Base-by-base conservation (phyloP, 257 asterid genomes). In the Euphrasia confusa region DNA sequence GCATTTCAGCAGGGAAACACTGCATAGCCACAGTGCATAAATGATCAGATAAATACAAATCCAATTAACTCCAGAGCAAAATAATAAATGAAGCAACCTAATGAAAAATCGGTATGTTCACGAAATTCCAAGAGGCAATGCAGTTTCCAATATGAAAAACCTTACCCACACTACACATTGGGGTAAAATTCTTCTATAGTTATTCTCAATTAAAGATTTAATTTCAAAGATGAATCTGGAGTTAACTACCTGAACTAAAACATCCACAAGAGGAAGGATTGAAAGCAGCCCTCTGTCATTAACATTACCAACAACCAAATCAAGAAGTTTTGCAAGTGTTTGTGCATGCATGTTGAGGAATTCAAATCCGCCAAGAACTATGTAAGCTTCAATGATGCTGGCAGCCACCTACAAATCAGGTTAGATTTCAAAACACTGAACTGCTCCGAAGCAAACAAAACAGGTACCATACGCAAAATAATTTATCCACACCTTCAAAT, bases 1-100 rank as follows among this genome's bases (percentile, higher is more conserved):
- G 97, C 67, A 81, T 85, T 66, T 93, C 96, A 52, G 80, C 75
- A 44, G 97, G 99, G 75, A 83, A 89, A 81, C 96, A 89, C 99
- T 93, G 84, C 76, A 80, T 64, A 35, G 70, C 49, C 68, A 24
- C 82, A 72, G 69, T 47, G 64, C 71, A 60, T 48, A 47, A 50
- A 61, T 57, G 67, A 61, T 64, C 54, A 53, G 30, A 63, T 35
- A 52, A 58, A 37, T 12, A 27, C 15, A 56, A 52, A 54, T 63
- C 64, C 54, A 57, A 60, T 57, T 42, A 13, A 61, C 4, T 44
- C 44, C 17, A 7, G 49, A 48, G 55, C 48, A 35, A 67, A 54
- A 54, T n/a, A n/a, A 53, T 30, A 15, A 40, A 4, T 14, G 10
- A 14, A 18, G 60, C 56, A 57, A 30, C 42, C 57, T 21, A 33